Evolutionary conservation across 2,329 filamentous ascomycete species (phyloP), one percentile per base, ranked within the genome.

Genomic region (Leptographium wingfieldii): DNA sequence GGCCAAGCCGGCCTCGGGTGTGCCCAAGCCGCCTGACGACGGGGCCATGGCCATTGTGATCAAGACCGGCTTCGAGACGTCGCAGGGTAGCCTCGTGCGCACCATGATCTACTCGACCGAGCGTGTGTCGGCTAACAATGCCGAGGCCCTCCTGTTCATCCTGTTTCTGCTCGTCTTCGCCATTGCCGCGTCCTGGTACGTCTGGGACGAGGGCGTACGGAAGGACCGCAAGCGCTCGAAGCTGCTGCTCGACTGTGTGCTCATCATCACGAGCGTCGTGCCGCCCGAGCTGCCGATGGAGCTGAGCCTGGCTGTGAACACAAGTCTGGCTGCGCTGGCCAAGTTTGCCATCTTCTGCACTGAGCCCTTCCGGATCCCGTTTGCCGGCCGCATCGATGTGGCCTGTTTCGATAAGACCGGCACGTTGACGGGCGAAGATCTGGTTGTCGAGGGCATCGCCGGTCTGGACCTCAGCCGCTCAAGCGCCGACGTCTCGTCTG

Each of bases 101-200:
- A 99, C 94, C 66, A 99, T 99, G 94, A 99, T 99, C 69, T 99
- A 96, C 77, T 96, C 95, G 1, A 99, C 94, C 1, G 94, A 99
- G 73, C 90, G 92, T 65, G 92, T 99, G 29, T 97, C 92, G n/a
- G 94, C 94, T 67, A 96, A 96, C 76, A 97, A 99, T 69, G 86
- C 86, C 53, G 94, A 99, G 74, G 94, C 94, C 1, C 77, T 99
- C n/a, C 80, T 95, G 63, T 99, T 99, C 77, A 99, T 99, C 66
- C 80, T 99, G 62, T 99, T 99, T 80, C 81, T 99, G 33, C 82
- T 96, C 59, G 83, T 97, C 67, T 99, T 99, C 75, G 95, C 95
- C 67, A 83, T 99, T 71, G 95, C 94, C 60, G 94, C 94, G 58
- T 96, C 94, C 14, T 96, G 94, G 92, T 99, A 99, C 72, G 94